Base-by-base conservation (phyloP, 257 asterid genomes). In the Apocynum venetum region DNA sequence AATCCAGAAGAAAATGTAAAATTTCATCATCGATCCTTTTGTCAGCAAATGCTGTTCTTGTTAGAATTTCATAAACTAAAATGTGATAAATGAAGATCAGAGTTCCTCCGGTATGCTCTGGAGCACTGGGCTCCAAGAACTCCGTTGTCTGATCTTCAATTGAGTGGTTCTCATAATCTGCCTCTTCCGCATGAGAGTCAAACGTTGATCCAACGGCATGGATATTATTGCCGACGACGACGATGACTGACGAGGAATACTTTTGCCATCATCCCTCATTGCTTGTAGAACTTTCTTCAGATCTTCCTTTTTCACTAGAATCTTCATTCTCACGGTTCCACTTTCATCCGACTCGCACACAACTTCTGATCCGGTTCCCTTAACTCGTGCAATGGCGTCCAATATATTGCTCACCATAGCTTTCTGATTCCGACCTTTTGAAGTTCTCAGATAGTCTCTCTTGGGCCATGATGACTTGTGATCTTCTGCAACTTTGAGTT, bases 21-120 rank as follows among this genome's bases (percentile, higher is more conserved):
- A 25, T 25, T 25, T 25, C 31, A 25, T 8, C 49, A 2, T 46
- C 49, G 49, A 46, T 46, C 68, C 0, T 61, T 59, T 61, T 25
- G 68, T 61, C 17, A 61, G 15, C 36, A 61, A 31, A 31, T 25
- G 31, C 31, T 25, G 31, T 25, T 25, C 31, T 25, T 25, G 31
- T 25, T 25, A 25, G 31, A 25, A 25, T 25, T 25, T 25, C 31
- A 25, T 25, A 46, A 46, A 46, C 49, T 44, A 46, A 46, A 46
- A 46, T 46, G 49, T 46, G 49, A 46, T 46, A 14, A 59, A 20
- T 15, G 6, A 15, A 68, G 47, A 68, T 19, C 57, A 74, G 38
- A 64, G 40, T 43, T 89, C 86, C 82, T 90, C 95, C 1, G 92
- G 92, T 73, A 90, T 90, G 84, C 89, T 88, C 61, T 85, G 89